Evolutionary conservation across 345 rosid species (phyloP).

Genomic region (Lepidium sativum): DNA sequence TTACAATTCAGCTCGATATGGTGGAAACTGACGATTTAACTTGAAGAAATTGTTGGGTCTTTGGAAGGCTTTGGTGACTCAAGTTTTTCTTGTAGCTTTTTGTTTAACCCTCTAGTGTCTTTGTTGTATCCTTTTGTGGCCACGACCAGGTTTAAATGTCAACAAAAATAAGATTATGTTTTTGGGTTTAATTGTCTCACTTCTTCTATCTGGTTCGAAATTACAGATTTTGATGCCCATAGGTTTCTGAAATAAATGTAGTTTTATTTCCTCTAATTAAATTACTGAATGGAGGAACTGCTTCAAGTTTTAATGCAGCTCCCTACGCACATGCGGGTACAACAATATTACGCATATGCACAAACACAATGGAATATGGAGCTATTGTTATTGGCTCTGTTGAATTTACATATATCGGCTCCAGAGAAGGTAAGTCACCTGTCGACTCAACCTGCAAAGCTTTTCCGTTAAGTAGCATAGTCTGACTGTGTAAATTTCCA

Average conservation of each 20-base stretch:
- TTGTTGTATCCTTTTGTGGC: constrained; percentile 1
- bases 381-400: constrained; percentile 42
- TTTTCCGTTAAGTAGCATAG: constrained; percentile 76
- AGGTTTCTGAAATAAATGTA: background rate
- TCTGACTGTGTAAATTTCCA: constrained; percentile 73
- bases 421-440: constrained; percentile 62
- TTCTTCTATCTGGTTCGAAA: background rate
- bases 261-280: constrained; percentile 1
- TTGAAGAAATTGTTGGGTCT: background rate
- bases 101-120: background rate
- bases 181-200: background rate
- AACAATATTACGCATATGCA: constrained; percentile 37
- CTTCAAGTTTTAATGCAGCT: constrained; percentile 21
- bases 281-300: constrained; percentile 23
- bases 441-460: constrained; percentile 40
- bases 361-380: constrained; percentile 67
- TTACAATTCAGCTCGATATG: background rate
- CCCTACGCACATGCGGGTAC: constrained; percentile 49
- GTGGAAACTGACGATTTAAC: background rate
- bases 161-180: background rate
- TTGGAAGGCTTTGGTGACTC: background rate
- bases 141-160: background rate
- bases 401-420: constrained; percentile 42
- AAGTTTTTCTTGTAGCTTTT: constrained; percentile 14
- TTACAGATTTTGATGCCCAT: background rate